Base-by-base conservation (phyloP, 352 stramenopile species). In the Globisporangium nodosum region DNA sequence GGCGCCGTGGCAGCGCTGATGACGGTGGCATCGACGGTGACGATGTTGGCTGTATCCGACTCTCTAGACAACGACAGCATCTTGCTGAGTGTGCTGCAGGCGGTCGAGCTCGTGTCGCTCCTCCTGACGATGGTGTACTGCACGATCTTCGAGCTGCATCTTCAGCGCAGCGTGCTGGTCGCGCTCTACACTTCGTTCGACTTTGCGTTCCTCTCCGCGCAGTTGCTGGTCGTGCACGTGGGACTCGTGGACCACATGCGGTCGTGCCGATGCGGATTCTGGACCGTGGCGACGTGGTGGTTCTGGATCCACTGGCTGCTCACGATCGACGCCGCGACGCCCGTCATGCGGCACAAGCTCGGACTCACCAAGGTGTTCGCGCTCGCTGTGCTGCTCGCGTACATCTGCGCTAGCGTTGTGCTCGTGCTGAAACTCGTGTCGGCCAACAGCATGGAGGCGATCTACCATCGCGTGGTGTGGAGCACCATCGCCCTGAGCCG, bases 101-200 rank as follows among this genome's bases (percentile, higher is more conserved):
- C 13, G 9, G 9, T 11, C 40, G 42, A 53, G 15, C 9, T 60
- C n/a, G 7, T 45, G 13, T 20, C 9, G 31, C 42, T 60, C 5
- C 12, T 40, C 7, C 5, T 47, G 0, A 60, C 54, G 3, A 2
- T 35, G 3, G 11, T 37, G 5, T 60, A 53, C 33, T 54, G 45
- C 7, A 9, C n/a, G 2, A 47, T 8, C 18, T 60, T 18, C 15
- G 42, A 13, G 11, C 30, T 52, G 0, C 56, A 56, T 9, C 58
- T 48, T 16, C 61, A 67, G 15, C 49, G 61, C 5, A 43, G 12
- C 3, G 16, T 63, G 27, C 13, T 54, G 3, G 0, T 18, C 0
- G 42, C 58, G 6, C 52, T 69, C 24, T 21, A 51, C 20, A 65
- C 53, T 9, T 65, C 48, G 12, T 69, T 69, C 15, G 53, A 62